phyloP scores from a whole-genome alignment of 139 green algal genomes.

The Chlamydomonas sphaeroides region DNA sequence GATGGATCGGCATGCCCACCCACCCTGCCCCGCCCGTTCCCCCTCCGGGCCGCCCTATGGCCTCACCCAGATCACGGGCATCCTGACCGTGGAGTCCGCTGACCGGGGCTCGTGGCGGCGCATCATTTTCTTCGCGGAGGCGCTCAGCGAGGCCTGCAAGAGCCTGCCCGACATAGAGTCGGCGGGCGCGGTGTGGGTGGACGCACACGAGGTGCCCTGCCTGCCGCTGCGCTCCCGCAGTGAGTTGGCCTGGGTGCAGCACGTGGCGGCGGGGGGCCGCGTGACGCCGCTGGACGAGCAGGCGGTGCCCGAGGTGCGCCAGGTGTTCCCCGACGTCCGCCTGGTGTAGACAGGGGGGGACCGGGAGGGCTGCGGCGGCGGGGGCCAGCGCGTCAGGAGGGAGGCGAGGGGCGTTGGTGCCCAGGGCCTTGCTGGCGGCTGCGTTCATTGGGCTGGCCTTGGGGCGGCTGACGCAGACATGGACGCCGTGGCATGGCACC shows the following conservation, averaged over 20 bases:
- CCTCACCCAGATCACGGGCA: slow-evolving; percentile 23
- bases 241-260: slow-evolving; percentile 45
- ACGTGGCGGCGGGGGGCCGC: slow-evolving; percentile 7
- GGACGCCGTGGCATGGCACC: too few relatives aligned
- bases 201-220: slow-evolving; percentile 7
- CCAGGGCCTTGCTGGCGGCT: too few relatives aligned
- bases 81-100: slow-evolving; percentile 35
- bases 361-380: too few relatives aligned
- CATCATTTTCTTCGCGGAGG: slow-evolving; percentile 47
- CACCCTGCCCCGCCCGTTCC: too few relatives aligned
- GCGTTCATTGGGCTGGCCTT: too few relatives aligned
- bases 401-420: too few relatives aligned
- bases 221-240: slow-evolving; percentile 40
- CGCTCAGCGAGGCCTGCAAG: slow-evolving; percentile 24
- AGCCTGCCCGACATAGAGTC: slow-evolving; percentile 51
- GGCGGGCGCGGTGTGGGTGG: slow-evolving; percentile 47
- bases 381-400: too few relatives aligned
- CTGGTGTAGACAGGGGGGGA: neutral
- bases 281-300: slow-evolving; percentile 1
- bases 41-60: too few relatives aligned
- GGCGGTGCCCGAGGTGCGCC: neutral
- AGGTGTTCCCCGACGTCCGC: slow-evolving; percentile 5
- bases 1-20: too few relatives aligned
- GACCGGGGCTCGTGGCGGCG: slow-evolving; percentile 31
- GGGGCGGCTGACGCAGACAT: too few relatives aligned